Evolutionary conservation across 305 asterid species (phyloP), one percentile per base, ranked within the genome.

Genomic region (Fraxinus ornus): DNA sequence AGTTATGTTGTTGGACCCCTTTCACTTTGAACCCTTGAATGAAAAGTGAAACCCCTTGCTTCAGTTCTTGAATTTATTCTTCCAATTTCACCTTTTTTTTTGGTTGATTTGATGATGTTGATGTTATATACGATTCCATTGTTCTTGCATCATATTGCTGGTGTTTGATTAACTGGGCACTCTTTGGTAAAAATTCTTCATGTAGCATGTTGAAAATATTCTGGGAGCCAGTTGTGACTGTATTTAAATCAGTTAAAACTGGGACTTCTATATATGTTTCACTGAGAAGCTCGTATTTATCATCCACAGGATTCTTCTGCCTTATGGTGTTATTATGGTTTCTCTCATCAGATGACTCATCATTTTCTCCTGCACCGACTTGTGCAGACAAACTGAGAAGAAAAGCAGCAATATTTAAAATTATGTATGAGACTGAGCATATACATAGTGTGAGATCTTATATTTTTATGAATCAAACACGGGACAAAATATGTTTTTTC

Each of bases 231-330:
- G 80, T 83, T 15, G 76, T 76, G 21, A 80, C 60, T 81, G 82
- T 85, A 49, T 83, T 85, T 21, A 88, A 78, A 86, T 87, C 97
- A 32, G 90, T 79, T 57, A 74, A 85, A 47, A 80, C 26, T 12
- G 97, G 97, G 81, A 93, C 91, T 76, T 95, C 98, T 83, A 88
- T 77, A 82, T 78, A 85, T 37, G 91, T 84, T 87, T 92, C 97
- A 10, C 88, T 88, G 64, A 88, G 70, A 78, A 91, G 83, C 84
- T 75, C 88, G 80, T 89, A 86, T 15, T 77, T 84, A 3, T 89
- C 91, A 75, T 84, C 91, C 33, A 73, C 70, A 7, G 79, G 80
- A 57, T 79, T 81, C 49, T 83, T 82, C 79, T 78, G 84, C 17
- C 35, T 81, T 66, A 78, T 32, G 4, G 81, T 62, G 15, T 13